Evolutionary conservation across 2,329 filamentous ascomycete genomes (phyloP), one percentile per base, ranked within the genome.

Genomic region (Epichloe scottii): DNA sequence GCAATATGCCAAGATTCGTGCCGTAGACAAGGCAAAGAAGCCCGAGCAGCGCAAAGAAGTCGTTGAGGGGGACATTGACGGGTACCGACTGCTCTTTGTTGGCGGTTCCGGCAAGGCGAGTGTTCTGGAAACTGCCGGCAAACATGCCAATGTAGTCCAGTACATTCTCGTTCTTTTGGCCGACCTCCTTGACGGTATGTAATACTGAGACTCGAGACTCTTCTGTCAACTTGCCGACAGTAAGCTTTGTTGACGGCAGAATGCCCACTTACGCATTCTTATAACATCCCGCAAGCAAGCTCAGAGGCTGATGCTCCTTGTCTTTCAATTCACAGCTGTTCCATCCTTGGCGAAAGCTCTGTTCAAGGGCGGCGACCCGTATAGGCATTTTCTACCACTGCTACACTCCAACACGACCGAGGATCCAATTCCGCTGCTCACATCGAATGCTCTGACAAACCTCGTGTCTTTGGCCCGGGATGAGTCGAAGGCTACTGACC

Each of bases 21-120:
- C 90, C 55, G 88, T 97, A 60, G 93, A 97, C 69, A 97, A 96
- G 72, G 87, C 93, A 58, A 87, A 89, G 68, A 93, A 89, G 68
- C 60, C 65, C 38, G 93, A 97, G 59, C 86, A 89, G 70, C 82
- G 90, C 63, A 85, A 84, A 65, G 81, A 91, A 64, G 85, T 83
- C 17, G 83, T 97, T 55, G 87, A 95, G 66, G 72, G 71, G 51
- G 87, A 96, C 69, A 71, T 91, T 23, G 77, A 84, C 60, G 87
- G 84, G 58, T 98, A 95, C 70, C 80, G 83, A 53, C 73, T 78
- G 56, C 75, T 98, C 57, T 84, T 98, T 59, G 77, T 93, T 26
- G 91, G 93, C 53, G 79, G 78, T 54, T 76, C 80, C 60, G 89
- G 85, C 68, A 74, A 73, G 61, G 69, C 75, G 52, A 79, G 79